Evolutionary conservation across 495 filamentous ascomycete genomes (phyloP), one percentile per base, ranked within the genome.

Genomic region (Penicillium longicatenatum): DNA sequence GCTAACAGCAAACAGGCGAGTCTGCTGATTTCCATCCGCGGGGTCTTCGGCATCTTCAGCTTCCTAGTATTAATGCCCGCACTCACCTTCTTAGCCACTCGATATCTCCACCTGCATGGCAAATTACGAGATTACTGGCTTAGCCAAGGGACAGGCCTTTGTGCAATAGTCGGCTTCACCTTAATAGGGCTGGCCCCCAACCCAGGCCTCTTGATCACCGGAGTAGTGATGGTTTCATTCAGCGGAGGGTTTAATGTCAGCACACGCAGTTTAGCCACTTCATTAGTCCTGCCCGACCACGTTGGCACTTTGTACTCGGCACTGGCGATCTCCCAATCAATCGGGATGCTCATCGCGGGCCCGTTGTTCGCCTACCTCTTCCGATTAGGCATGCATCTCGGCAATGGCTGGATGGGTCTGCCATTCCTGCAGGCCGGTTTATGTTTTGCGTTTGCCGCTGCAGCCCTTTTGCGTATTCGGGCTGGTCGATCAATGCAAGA

Each of bases 11-110:
- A 16, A 41, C 48, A 79, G 73, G 65, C 77, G 21, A 71, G 73
- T 48, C 67, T 77, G n/a, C 63, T 78, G 0, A 63, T 75, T 24
- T 73, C 75, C 2, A 45, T 79, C 45, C 69, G 73, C 12, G 75
- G 73, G 6, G 60, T 62, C n/a, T 66, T 78, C 50, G 58, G 60
- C 17, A 58, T 77, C 1, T 54, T 63, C 17, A 70, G 68, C 26
- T 67, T 66, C 21, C 56, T 73, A 12, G 39, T 77, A 22, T 51
- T 79, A 8, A 66, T 78, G 58, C 76, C 76, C 1, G 39, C 31
- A 2, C 42, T 68, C 21, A 69, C 55, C 29, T 63, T 53, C 35
- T 2, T 67, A 17, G 56, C 68, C 1, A 62, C 63, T 31, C 66
- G 60, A 43, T 59, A 64, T 16, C 24, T 70, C 4, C 50, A 71